Conservation (phyloP, 2,329 filamentous ascomycete genomes). For the Alternaria arborescens region DNA sequence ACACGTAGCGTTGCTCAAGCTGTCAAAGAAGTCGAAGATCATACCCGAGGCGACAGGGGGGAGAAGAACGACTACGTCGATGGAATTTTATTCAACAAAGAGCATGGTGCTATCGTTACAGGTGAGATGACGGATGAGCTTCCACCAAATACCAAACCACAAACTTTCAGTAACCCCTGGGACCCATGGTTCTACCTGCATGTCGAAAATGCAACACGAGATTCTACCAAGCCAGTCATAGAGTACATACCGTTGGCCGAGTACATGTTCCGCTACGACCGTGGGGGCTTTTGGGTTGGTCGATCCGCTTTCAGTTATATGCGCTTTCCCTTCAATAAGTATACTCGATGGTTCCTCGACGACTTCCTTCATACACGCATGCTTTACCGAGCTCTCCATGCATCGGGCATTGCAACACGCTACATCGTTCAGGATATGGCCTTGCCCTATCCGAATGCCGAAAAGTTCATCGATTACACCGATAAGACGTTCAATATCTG, state of each 20-base stretch:
- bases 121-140: constrained; percentile 54
- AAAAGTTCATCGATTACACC: constrained; percentile 56
- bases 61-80: constrained; percentile 58
- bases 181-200: constrained; percentile 64
- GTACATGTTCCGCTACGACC: constrained; percentile 76
- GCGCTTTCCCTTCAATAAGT: constrained; percentile 68
- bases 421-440: constrained; percentile 73
- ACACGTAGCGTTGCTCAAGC: constrained; percentile 54
- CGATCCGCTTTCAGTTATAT: constrained; percentile 71
- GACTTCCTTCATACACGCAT: constrained; percentile 69
- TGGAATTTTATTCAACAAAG: constrained; percentile 59
- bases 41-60: constrained; percentile 47
- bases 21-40: constrained; percentile 51
- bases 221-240: constrained; percentile 44
- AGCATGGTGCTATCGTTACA: constrained; percentile 55
- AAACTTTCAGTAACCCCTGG: constrained; percentile 53
- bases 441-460: constrained; percentile 54
- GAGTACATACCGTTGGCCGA: constrained; percentile 70
- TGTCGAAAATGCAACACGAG: constrained; percentile 51
- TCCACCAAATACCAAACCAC: constrained; percentile 36
- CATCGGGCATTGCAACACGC: constrained; percentile 65
- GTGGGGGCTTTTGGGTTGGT: constrained; percentile 74
- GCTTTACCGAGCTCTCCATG: constrained; percentile 72
- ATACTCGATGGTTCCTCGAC: constrained; percentile 69
- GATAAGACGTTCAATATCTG: constrained; percentile 53